Base-by-base conservation (phyloP, 192 early-diverging fungal genomes). In the Chytriomyces sp. region DNA sequence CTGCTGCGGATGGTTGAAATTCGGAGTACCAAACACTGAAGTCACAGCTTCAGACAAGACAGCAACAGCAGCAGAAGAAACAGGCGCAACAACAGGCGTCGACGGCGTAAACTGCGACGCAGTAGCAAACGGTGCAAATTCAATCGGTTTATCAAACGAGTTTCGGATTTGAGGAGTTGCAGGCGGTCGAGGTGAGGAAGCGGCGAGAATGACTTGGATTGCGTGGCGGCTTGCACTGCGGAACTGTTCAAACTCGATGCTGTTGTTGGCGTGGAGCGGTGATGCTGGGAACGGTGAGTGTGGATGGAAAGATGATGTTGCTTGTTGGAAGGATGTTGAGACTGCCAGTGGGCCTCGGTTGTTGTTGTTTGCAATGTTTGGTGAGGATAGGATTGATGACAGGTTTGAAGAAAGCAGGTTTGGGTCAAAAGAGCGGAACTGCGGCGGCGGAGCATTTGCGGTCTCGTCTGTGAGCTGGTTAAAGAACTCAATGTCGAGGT, bases 401-500 rank as follows among this genome's bases (percentile, higher is more conserved):
- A 16, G 57, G 57, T 7, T 59, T 59, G 18, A 16, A 59, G 20
- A 59, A 5, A 59, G 18, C 7, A 20, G 57, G 18, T 16, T n/a
- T 59, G 57, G 5, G 57, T 59, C 57, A 20, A 16, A 59, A 7
- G 20, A 20, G 7, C 57, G 18, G 57, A 59, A 6, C n/a, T n/a
- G n/a, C 57, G 57, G 57, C 57, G 57, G 18, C 5, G 16, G 16
- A 5, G 57, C 16, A 59, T 59, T 59, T 0, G 57, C 23, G 5
- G 20, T 35, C 23, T 64, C 62, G 13, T 35, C 62, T 11, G 23
- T 28, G 24, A 64, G 20, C 23, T 64, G 11, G 13, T 64, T 16
- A 7, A 64, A 64, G 62, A 64, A 64, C 62, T 64, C 57, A 16
- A 59, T 16, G 35, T 64, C 62, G n/a, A 64, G n/a, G 62, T 64